Evolutionary conservation across 140 eudicot species (phyloP).

Genomic region (Cichorium intybus): DNA sequence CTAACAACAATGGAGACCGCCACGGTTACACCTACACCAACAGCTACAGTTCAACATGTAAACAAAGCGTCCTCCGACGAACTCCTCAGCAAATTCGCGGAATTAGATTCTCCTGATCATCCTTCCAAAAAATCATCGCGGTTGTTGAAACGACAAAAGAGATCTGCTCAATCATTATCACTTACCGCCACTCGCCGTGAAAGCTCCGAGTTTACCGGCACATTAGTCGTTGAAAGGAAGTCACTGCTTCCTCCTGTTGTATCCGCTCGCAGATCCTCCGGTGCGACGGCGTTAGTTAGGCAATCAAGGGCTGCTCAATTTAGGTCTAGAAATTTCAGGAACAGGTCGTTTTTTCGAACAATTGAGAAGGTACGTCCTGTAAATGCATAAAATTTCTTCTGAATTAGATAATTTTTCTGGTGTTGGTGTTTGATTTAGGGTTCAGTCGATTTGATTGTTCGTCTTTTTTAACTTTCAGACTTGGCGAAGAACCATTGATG

Average conservation of each 20-base stretch:
- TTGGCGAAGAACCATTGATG: conserved; percentile 82
- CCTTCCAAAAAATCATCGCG: conserved; percentile 29
- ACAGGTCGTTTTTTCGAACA: conserved; percentile 56
- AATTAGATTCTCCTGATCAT: conserved; percentile 37
- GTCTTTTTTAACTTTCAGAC: conserved; percentile 45
- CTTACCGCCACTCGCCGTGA: conserved; percentile 4
- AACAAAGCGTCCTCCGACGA: conserved; percentile 83
- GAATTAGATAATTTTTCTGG: background rate
- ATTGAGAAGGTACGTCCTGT: conserved; percentile 62
- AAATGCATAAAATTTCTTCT: background rate
- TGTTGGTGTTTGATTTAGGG: background rate
- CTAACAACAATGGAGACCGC: conserved; percentile 27
- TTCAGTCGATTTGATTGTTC: background rate
- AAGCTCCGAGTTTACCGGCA: conserved; percentile 20
- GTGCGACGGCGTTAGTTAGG: conserved; percentile 34
- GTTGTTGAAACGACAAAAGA: conserved; percentile 45
- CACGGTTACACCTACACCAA: conserved; percentile 8
- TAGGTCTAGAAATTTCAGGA: conserved; percentile 49
- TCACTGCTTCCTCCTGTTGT: conserved; percentile 49
- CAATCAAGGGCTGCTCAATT: conserved; percentile 31
- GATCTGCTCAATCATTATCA: conserved; percentile 1
- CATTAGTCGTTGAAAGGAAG: conserved; percentile 49
- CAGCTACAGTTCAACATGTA: conserved; percentile 58
- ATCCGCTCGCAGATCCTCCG: conserved; percentile 25
- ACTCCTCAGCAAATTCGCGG: conserved; percentile 78